Evolutionary conservation across 108 stramenopile species (phyloP), one percentile per base, ranked within the genome.

Genomic region (Hondaea fermentalgiana): DNA sequence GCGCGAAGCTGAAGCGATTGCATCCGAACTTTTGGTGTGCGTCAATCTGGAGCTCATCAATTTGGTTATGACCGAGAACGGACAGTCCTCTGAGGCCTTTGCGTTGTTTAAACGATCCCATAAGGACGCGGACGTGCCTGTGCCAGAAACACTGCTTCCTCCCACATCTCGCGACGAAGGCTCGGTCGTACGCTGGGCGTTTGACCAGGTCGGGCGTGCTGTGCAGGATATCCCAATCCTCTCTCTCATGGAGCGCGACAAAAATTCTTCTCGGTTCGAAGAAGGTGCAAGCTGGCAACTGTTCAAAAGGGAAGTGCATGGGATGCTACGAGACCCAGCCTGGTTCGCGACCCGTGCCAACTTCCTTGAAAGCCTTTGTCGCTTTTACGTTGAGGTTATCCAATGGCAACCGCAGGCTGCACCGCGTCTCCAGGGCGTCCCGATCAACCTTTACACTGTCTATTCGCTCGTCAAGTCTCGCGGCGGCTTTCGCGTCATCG

Each of bases 371-470:
- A 83, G 76, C 51, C 19, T 83, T 3, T 53, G 51, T 16, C n/a
- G 49, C 4, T 83, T 83, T 3, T 83, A 83, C 51, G 4, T 23
- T 16, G 76, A 83, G 45, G 51, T 47, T 1, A 53, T 83, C 3
- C n/a, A 47, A 1, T 83, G 76, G 76, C 1, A 83, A 25, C 76
- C 76, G 17, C 14, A 6, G n/a, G n/a, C 4, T 0, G 76, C 76
- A 45, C 76, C 76, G 49, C 76, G 76, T 6, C 51, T 83, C 1
- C 76, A 53, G 25, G 76, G 76, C 1, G 49, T 53, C 12, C 49
- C 76, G 14, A 12, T 83, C 6, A 83, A 83, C n/a, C 76, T 83
- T 21, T 83, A 83, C 76, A 83, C 76, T 8, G n/a, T 83, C 49
- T 83, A 83, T 23, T 53, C 76, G 19, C 51, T 83, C n/a, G 76